Conservation (phyloP, 2,329 filamentous ascomycete species). For the Aspergillus ochraceoroseus region DNA sequence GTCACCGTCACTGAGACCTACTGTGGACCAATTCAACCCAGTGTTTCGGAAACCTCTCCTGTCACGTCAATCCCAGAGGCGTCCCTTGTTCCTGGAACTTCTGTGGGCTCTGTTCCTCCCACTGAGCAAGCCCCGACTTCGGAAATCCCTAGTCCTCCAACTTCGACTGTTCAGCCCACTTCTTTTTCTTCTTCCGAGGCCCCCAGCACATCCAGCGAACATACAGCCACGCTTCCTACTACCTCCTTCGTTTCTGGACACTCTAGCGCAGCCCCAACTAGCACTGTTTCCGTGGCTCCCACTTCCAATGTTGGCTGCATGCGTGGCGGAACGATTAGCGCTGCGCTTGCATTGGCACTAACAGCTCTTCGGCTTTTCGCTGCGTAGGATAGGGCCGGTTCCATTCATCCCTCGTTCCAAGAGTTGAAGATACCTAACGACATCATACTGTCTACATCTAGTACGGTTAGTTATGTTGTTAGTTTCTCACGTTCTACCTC, state of each 20-base stretch:
- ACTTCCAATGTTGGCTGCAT: constrained; percentile 4
- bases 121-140: constrained; percentile 1
- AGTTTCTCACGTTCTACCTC: background rate
- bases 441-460: background rate
- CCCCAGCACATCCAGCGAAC: background rate
- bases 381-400: background rate
- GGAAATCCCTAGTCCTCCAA: background rate
- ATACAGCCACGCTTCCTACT: constrained; percentile 6
- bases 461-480: background rate
- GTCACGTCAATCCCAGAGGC: constrained; percentile 9
- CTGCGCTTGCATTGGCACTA: constrained; percentile 5
- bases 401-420: background rate
- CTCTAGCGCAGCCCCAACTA: background rate
- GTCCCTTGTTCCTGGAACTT: constrained; percentile 4
- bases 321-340: background rate
- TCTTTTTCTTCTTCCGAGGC: background rate
- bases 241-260: constrained; percentile 3
- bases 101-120: constrained; percentile 1
- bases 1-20: constrained; percentile 11
- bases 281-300: background rate
- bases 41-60: background rate
- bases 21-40: constrained; percentile 5
- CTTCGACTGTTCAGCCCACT: background rate
- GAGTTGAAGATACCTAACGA: background rate
- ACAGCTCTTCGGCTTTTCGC: constrained; percentile 2